phyloP scores from a whole-genome alignment of 2,329 filamentous ascomycete species.

The Fragosphaeria purpurea region DNA sequence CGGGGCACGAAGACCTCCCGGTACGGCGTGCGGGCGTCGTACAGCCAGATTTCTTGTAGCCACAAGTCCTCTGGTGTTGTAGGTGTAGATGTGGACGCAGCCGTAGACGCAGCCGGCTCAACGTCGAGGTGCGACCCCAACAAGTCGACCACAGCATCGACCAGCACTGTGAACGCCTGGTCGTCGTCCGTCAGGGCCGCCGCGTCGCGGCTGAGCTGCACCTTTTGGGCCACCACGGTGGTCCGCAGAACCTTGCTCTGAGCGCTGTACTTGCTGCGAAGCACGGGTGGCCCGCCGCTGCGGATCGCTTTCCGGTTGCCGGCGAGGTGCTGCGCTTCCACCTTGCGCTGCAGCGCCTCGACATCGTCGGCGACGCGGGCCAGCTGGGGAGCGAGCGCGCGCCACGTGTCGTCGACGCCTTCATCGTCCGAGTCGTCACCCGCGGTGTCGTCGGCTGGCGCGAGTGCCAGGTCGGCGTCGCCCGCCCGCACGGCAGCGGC shows the following conservation, averaged over 20 bases:
- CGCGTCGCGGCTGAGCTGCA: slow-evolving; percentile 67
- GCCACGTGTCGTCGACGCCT: neutral
- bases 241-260: slow-evolving; percentile 62
- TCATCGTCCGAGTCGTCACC: neutral
- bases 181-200: slow-evolving; percentile 61
- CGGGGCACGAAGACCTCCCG: slow-evolving; percentile 66
- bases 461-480: slow-evolving; percentile 27
- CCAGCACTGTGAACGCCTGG: slow-evolving; percentile 55
- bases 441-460: slow-evolving; percentile 21
- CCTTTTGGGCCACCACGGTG: slow-evolving; percentile 71
- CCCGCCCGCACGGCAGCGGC: slow-evolving; percentile 26
- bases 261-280: slow-evolving; percentile 67
- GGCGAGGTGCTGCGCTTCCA: slow-evolving; percentile 33
- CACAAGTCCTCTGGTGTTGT: slow-evolving; percentile 27
- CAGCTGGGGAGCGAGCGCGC: slow-evolving; percentile 23
- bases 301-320: neutral
- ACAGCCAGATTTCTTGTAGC: slow-evolving; percentile 65
- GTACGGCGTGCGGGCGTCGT: slow-evolving; percentile 60
- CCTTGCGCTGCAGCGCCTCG: slow-evolving; percentile 32
- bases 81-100: neutral
- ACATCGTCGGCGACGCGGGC: slow-evolving; percentile 35
- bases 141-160: slow-evolving; percentile 45
- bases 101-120: slow-evolving; percentile 23
- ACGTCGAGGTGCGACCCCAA: slow-evolving; percentile 30
- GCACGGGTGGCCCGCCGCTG: slow-evolving; percentile 14